Percentiles rank a stretch among this genome's conserved stretches.
phyloP scores from a whole-genome alignment of 2,329 filamentous ascomycete genomes.

The Colletotrichum lini region DNA sequence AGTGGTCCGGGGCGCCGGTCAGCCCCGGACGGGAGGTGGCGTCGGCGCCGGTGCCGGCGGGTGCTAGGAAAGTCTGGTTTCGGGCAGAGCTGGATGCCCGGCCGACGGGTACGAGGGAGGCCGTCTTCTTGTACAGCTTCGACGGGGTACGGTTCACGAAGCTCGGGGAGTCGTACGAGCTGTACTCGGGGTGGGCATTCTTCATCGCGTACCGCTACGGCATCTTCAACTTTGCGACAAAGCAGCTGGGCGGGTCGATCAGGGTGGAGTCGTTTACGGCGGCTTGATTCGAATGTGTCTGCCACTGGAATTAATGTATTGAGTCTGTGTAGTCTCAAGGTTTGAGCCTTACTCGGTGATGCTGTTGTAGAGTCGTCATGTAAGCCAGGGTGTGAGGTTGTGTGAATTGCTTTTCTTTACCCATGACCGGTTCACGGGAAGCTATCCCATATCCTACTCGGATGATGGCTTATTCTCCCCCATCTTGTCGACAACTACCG shows the following conservation, averaged over 20 bases:
- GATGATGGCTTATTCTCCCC: no score
- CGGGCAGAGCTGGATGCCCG: slow-evolving; percentile 46
- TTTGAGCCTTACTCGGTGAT: background rate
- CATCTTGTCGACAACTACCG: background rate
- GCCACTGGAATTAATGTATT: background rate
- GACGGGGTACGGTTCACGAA: slow-evolving; percentile 47
- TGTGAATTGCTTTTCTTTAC: no score
- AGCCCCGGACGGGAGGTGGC: slow-evolving; percentile 43
- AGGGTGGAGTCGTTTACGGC: slow-evolving; percentile 48
- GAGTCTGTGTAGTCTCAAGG: background rate
- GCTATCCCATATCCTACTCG: no score
- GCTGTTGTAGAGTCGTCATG: no score
- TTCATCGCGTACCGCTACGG: slow-evolving; percentile 65
- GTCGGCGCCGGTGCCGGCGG: slow-evolving; percentile 43
- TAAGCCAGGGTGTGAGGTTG: no score
- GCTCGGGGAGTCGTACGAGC: slow-evolving; percentile 51
- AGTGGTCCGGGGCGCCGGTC: slow-evolving; percentile 45
- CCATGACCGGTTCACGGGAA: no score
- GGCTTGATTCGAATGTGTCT: background rate
- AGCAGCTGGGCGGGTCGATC: slow-evolving; percentile 56
- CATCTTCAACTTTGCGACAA: slow-evolving; percentile 65
- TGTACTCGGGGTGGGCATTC: slow-evolving; percentile 61
- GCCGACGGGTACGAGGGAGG: slow-evolving; percentile 44
- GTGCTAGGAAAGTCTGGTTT: slow-evolving; percentile 45
- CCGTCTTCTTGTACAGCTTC: slow-evolving; percentile 45